Percentiles rank a stretch among this genome's conserved stretches.
Evolutionary conservation across 139 green algal species (phyloP).

Genomic region (Picochlorum sp.): DNA sequence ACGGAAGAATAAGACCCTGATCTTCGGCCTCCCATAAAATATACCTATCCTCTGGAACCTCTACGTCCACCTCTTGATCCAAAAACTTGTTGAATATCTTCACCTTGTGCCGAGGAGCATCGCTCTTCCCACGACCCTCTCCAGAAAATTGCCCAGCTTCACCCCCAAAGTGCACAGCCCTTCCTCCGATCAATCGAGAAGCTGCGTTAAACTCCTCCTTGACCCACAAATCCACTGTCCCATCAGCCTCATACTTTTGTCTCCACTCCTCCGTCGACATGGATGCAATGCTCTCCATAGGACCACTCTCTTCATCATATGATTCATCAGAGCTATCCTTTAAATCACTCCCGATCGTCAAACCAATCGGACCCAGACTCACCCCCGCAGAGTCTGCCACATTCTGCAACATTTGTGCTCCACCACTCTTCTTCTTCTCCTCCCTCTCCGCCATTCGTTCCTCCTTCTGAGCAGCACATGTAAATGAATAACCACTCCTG

Average conservation of each 20-base stretch:
- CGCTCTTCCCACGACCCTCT: slow-evolving; percentile 51
- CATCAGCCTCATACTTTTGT: slow-evolving; percentile 64
- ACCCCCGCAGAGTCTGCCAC: slow-evolving; percentile 30
- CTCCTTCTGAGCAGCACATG: no score
- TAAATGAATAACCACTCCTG: no score
- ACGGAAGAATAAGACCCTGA: slow-evolving; percentile 82
- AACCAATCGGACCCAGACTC: slow-evolving; percentile 54
- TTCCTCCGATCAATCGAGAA: slow-evolving; percentile 65
- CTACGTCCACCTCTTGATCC: slow-evolving; percentile 66
- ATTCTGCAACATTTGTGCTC: slow-evolving; percentile 18
- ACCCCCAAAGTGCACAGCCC: slow-evolving; percentile 58
- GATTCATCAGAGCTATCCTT: neutral
- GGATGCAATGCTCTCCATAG: slow-evolving; percentile 42
- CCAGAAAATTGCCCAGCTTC: slow-evolving; percentile 58
- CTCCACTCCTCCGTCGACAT: slow-evolving; percentile 78
- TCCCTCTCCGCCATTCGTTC: neutral
- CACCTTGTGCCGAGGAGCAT: slow-evolving; percentile 55
- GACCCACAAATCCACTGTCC: slow-evolving; percentile 78
- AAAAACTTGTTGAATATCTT: slow-evolving; percentile 70
- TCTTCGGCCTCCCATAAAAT: slow-evolving; percentile 92
- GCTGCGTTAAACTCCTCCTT: slow-evolving; percentile 93
- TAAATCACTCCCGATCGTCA: slow-evolving; percentile 38
- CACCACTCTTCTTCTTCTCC: slow-evolving; percentile 12
- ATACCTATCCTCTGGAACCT: slow-evolving; percentile 61
- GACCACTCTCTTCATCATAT: neutral